Evolutionary conservation across 805 yeast species (phyloP).

Genomic region (Candida xiaguanensis): DNA sequence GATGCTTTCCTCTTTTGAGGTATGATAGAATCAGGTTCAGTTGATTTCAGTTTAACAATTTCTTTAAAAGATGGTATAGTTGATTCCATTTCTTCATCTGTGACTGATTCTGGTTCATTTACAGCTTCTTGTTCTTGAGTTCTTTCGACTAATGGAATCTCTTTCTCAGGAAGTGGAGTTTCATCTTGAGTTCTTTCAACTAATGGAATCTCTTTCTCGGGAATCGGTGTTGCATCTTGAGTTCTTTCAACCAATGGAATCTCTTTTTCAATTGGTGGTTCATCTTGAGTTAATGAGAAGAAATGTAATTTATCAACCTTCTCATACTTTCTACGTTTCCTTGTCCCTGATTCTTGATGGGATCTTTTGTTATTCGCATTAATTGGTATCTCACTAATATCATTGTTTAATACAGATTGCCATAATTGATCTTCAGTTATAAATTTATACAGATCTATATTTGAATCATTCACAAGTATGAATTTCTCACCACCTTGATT

Average conservation of each 20-base stretch:
- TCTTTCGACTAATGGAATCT: too few species aligned
- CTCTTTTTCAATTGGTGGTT: too few species aligned
- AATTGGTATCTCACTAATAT: background rate
- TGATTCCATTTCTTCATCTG: too few species aligned
- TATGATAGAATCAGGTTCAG: background rate
- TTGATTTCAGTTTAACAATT: background rate
- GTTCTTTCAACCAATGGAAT: too few species aligned
- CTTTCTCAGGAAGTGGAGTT: too few species aligned
- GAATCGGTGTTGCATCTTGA: too few species aligned
- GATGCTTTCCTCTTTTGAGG: background rate
- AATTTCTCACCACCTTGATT: background rate
- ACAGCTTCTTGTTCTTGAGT: too few species aligned
- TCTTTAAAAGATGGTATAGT: too few species aligned
- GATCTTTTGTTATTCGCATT: conserved; percentile 5
- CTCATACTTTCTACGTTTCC: conserved; percentile 31
- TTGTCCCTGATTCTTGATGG: conserved; percentile 10
- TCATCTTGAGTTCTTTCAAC: too few species aligned
- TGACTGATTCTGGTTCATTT: too few species aligned
- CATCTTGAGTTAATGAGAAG: conserved; percentile 21
- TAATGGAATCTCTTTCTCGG: too few species aligned
- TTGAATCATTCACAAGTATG: background rate
- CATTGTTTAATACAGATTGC: background rate
- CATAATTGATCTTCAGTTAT: conserved; percentile 1
- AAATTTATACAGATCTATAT: background rate
- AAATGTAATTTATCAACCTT: conserved; percentile 31